These are phyloP conservation scores for Bryum argenteum DNA, from an alignment of 225 moss, liverwort and hornwort species.

Conservation along the genomic window DNA sequence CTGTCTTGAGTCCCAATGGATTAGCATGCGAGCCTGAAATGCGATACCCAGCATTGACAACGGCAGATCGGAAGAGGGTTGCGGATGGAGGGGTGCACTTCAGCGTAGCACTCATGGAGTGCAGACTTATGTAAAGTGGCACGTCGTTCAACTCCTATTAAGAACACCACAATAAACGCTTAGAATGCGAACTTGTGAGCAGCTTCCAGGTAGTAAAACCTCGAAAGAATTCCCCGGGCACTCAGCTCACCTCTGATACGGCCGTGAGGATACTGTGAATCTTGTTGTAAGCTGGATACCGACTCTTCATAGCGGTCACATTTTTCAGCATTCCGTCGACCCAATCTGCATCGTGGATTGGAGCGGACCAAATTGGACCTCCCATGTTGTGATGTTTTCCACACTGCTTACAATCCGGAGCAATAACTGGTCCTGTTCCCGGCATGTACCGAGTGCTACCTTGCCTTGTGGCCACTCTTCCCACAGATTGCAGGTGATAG, in stretches of 20 bases:
- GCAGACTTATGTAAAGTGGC: slow-evolving; percentile 84
- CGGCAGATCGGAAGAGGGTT: slow-evolving; percentile 89
- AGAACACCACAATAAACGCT: neutral
- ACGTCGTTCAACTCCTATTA: slow-evolving; percentile 87
- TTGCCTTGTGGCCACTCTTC: slow-evolving; percentile 76
- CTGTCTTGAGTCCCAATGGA: slow-evolving; percentile 92
- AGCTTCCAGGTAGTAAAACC: slow-evolving; percentile 5
- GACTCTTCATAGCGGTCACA: slow-evolving; percentile 61
- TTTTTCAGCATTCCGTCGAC: slow-evolving; percentile 62
- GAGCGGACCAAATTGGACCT: slow-evolving; percentile 96
- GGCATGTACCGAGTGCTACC: slow-evolving; percentile 89
- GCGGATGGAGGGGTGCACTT: slow-evolving; percentile 98
- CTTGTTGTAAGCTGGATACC: slow-evolving; percentile 90
- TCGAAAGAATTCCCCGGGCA: slow-evolving; percentile 8
- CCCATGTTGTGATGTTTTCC: slow-evolving; percentile 99
- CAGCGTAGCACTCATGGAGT: slow-evolving; percentile 91
- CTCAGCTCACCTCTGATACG: slow-evolving; percentile 76
- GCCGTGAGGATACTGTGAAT: slow-evolving; percentile 96
- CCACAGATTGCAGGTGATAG: slow-evolving; percentile 76
- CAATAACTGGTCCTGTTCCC: slow-evolving; percentile 82
- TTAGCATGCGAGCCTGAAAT: slow-evolving; percentile 97
- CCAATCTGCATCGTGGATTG: slow-evolving; percentile 86
- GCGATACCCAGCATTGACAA: slow-evolving; percentile 89
- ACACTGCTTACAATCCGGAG: slow-evolving; percentile 91
- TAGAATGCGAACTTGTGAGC: neutral